phyloP scores from a whole-genome alignment of 306 rosid genomes.

The Aeschynomene evenia region DNA sequence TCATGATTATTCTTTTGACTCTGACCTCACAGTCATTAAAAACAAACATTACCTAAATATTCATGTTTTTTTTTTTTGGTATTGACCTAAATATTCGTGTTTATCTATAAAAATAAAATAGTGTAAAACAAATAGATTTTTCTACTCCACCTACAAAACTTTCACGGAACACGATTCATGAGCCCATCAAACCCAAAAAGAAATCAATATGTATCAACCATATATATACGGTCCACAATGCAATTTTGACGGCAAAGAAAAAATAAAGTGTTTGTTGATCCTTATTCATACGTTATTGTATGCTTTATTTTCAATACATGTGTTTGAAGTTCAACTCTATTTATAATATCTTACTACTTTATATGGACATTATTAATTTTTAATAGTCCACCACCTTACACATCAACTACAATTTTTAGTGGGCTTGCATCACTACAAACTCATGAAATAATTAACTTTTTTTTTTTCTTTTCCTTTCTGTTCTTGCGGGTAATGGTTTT shows the following conservation, averaged over 20 bases:
- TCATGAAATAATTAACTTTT: slow-evolving; percentile 1
- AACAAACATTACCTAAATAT: too few relatives aligned
- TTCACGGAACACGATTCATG: too few relatives aligned
- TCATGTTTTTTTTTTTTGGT: too few relatives aligned
- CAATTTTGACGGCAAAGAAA: slow-evolving; percentile 19
- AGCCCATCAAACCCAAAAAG: slow-evolving; percentile 23
- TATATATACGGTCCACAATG: slow-evolving; percentile 27
- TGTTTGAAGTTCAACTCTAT: slow-evolving; percentile 25
- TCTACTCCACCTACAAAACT: too few relatives aligned
- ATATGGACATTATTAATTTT: not conserved
- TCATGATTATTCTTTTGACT: too few relatives aligned
- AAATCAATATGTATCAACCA: slow-evolving; percentile 22
- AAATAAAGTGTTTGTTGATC: slow-evolving; percentile 21
- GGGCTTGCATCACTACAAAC: slow-evolving; percentile 42
- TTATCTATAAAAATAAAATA: too few relatives aligned
- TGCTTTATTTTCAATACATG: slow-evolving; percentile 11
- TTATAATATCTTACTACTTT: slow-evolving; percentile 30
- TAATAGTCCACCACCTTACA: not conserved
- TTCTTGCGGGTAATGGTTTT: not conserved
- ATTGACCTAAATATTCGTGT: too few relatives aligned
- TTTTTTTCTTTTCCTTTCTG: not conserved
- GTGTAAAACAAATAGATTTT: too few relatives aligned
- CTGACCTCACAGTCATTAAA: too few relatives aligned
- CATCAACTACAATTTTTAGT: slow-evolving; percentile 26
- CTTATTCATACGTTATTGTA: slow-evolving; percentile 35